Evolutionary conservation across 805 yeast species (phyloP).

Genomic region (Starmera dryadoides): DNA sequence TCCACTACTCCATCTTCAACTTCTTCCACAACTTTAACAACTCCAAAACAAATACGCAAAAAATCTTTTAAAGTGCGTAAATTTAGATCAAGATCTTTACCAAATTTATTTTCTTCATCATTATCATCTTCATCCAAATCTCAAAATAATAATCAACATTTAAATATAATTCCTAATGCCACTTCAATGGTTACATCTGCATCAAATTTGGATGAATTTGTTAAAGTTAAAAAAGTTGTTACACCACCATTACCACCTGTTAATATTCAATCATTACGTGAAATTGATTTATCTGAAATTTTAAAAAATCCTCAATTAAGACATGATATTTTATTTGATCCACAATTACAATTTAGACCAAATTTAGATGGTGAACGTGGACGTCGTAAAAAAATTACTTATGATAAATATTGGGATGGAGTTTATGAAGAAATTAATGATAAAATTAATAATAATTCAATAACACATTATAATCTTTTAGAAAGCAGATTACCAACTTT

Average conservation of each 20-base stretch:
- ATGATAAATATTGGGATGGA: slow-evolving; percentile 80
- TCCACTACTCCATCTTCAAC: slow-evolving; percentile 1
- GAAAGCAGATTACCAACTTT: slow-evolving; percentile 46
- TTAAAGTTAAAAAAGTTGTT: slow-evolving; percentile 19
- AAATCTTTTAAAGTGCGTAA: slow-evolving; percentile 14
- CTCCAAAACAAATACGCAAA: slow-evolving; percentile 2
- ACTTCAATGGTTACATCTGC: slow-evolving; percentile 2
- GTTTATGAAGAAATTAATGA: slow-evolving; percentile 60
- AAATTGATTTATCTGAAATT: slow-evolving; percentile 82
- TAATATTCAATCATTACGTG: slow-evolving; percentile 71
- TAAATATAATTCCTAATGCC: not conserved
- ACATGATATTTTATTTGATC: slow-evolving; percentile 90
- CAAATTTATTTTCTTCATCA: slow-evolving; percentile 14
- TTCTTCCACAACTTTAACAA: slow-evolving; percentile 4
- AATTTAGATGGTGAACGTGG: slow-evolving; percentile 90
- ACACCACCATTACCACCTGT: slow-evolving; percentile 71
- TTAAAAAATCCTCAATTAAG: slow-evolving; percentile 86
- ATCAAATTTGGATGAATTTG: slow-evolving; percentile 10
- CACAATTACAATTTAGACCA: slow-evolving; percentile 86
- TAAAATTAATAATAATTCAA: slow-evolving; percentile 24
- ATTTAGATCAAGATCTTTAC: slow-evolving; percentile 20
- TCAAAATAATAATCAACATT: not conserved
- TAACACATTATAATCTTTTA: slow-evolving; percentile 14
- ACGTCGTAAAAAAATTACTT: slow-evolving; percentile 61
- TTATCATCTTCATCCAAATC: not conserved